Base-by-base conservation (phyloP, 164 flowering plant species). In the Chimonanthus praecox region DNA sequence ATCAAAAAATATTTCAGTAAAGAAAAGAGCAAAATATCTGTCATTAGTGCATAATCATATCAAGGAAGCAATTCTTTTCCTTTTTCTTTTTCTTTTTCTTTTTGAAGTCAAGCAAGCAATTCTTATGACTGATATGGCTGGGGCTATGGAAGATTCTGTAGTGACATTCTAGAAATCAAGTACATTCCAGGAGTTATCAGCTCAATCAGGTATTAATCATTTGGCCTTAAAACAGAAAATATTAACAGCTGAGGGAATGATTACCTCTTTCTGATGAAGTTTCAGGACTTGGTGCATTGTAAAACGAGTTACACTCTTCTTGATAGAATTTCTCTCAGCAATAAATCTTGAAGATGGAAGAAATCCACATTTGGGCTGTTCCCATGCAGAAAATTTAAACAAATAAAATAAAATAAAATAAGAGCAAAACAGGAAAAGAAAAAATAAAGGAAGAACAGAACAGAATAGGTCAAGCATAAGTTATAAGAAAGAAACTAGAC, bases 361-460 rank as follows among this genome's bases (percentile, higher is more conserved):
- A 89, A 92, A 94, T 75, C 99, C 99, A 81, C 97, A 89, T 84
- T 95, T 95, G 58, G 99, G 98, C 98, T 95, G 88, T 75, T 76
- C 76, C 50, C 47, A 62, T 18, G 43, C 58, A 46, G 73, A 47
- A 65, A 65, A 65, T 3, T 15, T 44, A 73, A 79, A 54, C 33
- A 33, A 33, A 33, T 33, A 33, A 33, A 33, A 33, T 33, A 33
- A 33, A 33, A 33, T 64, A 62, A 54, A 10, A 76, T 46, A 46
- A 11, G 49, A 66, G 49, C 51, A 61, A 66, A 4, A n/a, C 10
- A 74, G 60, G 64, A 8, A 72, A 61, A 72, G 20, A 50, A 67
- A 73, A 13, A 9, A 21, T 58, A 50, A 21, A 48, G 75, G 49
- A 33, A 5, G 61, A 68, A 63, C 8, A 33, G 9, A 33, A 61